A percentile compares a stretch with the other conserved stretches of the same genome.
Conservation (phyloP, 768 basidiomycete genomes). For the Boletus fagicola region DNA sequence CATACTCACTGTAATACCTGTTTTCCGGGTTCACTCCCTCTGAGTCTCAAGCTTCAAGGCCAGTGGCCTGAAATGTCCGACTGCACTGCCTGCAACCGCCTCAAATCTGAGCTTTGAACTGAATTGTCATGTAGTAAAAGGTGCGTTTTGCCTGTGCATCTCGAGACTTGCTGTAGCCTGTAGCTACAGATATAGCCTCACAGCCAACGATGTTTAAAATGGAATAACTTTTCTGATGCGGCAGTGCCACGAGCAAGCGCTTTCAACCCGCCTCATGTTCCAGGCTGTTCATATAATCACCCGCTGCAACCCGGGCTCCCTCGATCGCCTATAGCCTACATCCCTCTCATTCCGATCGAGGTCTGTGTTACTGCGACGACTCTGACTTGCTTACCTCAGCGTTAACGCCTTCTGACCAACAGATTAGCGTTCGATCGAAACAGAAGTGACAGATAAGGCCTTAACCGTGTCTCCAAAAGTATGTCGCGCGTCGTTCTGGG, state of each 20-base stretch:
- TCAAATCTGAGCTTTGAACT: background rate
- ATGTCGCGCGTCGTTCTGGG: background rate
- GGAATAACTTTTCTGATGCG: background rate
- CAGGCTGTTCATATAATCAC: background rate
- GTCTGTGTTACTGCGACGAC: background rate
- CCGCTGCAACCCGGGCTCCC: too few species aligned
- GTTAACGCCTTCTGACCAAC: background rate
- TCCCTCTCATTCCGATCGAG: background rate
- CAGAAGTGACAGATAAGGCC: background rate
- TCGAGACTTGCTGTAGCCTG: background rate
- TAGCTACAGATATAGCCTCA: background rate
- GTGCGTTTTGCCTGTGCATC: background rate
- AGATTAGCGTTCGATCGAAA: background rate
- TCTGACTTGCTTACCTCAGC: background rate
- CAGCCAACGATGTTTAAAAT: background rate
- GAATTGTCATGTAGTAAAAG: background rate
- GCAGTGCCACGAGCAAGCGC: conserved; percentile 5
- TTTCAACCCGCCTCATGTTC: conserved; percentile 1
- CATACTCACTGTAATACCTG: too few species aligned
- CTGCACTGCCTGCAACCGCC: background rate
- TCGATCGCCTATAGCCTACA: background rate
- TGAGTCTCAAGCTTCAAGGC: too few species aligned
- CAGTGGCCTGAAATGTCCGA: too few species aligned
- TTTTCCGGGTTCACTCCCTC: too few species aligned
- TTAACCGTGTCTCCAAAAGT: background rate